Conservation (phyloP, 2,329 filamentous ascomycete species). For the Paecilomyces dactylethromorphus region DNA sequence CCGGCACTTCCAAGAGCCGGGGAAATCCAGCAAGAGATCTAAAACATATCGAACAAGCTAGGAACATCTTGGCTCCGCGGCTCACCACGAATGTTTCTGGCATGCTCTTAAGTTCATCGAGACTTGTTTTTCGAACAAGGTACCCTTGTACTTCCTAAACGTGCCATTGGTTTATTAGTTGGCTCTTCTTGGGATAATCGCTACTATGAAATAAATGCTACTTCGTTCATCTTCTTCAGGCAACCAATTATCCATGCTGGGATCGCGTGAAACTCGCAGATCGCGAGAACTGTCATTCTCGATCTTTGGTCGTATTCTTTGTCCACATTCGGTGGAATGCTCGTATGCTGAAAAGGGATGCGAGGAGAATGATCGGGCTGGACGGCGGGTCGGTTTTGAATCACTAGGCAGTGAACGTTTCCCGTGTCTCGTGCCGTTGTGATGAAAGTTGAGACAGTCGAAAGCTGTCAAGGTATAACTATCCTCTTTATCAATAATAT, state of each 20-base stretch:
- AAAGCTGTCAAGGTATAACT: not conserved
- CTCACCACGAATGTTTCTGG: not conserved
- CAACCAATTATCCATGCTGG: too few relatives aligned
- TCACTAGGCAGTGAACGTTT: not conserved
- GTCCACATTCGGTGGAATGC: too few relatives aligned
- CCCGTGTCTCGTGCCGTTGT: not conserved
- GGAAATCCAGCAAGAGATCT: not conserved
- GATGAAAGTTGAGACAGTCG: not conserved
- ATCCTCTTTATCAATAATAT: not conserved
- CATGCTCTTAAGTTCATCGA: too few relatives aligned
- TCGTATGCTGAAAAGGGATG: not conserved
- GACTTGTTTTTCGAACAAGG: too few relatives aligned
- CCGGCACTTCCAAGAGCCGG: slow-evolving; percentile 29
- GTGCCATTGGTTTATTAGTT: too few relatives aligned
- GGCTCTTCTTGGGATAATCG: too few relatives aligned
- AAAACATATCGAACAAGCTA: not conserved
- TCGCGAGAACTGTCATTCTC: too few relatives aligned
- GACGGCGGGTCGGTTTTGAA: not conserved
- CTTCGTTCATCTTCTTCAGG: too few relatives aligned
- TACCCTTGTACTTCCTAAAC: too few relatives aligned
- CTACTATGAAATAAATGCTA: too few relatives aligned
- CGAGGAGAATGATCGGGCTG: not conserved
- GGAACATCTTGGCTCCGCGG: not conserved
- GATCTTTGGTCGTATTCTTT: too few relatives aligned
- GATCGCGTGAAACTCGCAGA: too few relatives aligned